Conservation (phyloP, 2,329 filamentous ascomycete genomes). For the Bipolaris bicolor region DNA sequence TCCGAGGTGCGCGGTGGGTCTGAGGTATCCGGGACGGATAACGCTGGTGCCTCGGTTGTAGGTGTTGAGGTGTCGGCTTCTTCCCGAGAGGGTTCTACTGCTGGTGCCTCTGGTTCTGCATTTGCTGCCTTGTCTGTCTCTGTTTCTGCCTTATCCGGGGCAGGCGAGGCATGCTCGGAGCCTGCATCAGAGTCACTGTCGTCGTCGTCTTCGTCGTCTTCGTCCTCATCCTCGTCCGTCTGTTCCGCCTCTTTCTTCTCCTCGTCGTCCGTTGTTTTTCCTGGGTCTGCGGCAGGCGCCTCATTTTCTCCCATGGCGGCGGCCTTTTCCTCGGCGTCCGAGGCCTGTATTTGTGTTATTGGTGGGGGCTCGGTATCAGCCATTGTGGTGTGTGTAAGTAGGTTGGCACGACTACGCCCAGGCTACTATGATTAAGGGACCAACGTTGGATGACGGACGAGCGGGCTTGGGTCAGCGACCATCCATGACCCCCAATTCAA, state of each 20-base stretch:
- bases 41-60: conserved; percentile 30
- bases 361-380: conserved; percentile 39
- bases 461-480: conserved; percentile 28
- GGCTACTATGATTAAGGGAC: conserved; percentile 8
- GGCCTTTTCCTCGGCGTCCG: conserved; percentile 14
- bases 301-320: neutral
- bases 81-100: conserved; percentile 22
- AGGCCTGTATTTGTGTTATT: conserved; percentile 4
- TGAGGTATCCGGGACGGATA: conserved; percentile 33
- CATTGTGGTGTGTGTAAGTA: conserved; percentile 33
- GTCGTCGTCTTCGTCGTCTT: conserved; percentile 12
- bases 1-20: conserved; percentile 43
- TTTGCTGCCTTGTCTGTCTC: neutral
- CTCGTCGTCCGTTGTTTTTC: conserved; percentile 7
- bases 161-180: conserved; percentile 28
- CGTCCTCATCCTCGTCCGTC: neutral
- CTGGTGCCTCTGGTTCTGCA: conserved; percentile 4
- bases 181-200: conserved; percentile 22
- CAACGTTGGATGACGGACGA: conserved; percentile 26
- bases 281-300: neutral
- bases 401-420: conserved; percentile 19
- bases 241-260: conserved; percentile 14
- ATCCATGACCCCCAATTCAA: conserved; percentile 38
- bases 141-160: conserved; percentile 7
- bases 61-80: conserved; percentile 27